Evolutionary conservation across 2,329 filamentous ascomycete genomes (phyloP).

Genomic region (Fusarium sublunatum): DNA sequence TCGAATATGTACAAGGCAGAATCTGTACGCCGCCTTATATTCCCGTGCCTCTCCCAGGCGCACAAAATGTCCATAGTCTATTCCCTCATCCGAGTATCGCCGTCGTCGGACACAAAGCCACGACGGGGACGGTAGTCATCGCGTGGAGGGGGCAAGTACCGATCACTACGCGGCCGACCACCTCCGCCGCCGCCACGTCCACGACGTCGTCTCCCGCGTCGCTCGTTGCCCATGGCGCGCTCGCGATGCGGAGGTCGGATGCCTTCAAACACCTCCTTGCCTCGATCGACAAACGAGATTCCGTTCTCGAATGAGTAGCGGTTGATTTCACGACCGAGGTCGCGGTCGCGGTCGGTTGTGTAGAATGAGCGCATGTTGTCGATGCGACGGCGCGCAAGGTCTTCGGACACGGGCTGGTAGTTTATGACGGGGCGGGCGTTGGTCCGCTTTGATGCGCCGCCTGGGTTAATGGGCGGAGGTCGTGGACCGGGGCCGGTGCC

Average conservation of each 20-base stretch:
- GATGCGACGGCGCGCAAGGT: constrained; percentile 73
- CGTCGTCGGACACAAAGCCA: constrained; percentile 23
- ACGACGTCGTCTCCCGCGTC: constrained; percentile 51
- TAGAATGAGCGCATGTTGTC: constrained; percentile 65
- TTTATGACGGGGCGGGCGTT: constrained; percentile 56
- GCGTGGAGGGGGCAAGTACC: constrained; percentile 48
- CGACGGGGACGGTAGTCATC: constrained; percentile 25
- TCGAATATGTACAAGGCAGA: constrained; percentile 2
- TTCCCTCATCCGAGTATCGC: constrained; percentile 26
- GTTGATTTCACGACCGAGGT: constrained; percentile 65
- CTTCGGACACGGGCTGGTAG: constrained; percentile 70
- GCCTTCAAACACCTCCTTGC: constrained; percentile 75
- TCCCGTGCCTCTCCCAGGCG: background rate
- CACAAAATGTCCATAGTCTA: background rate
- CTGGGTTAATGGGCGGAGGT: constrained; percentile 34
- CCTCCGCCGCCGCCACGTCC: constrained; percentile 46
- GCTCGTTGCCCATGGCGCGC: constrained; percentile 51
- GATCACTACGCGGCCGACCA: constrained; percentile 48
- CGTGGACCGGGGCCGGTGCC: constrained; percentile 47
- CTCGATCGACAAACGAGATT: constrained; percentile 75
- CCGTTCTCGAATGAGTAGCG: constrained; percentile 79
- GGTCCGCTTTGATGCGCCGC: constrained; percentile 51
- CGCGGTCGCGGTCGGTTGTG: constrained; percentile 54
- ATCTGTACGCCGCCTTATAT: background rate
- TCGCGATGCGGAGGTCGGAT: constrained; percentile 70